These are phyloP conservation scores for Gossypium lobatum DNA, from an alignment of 441 rosid genomes.

Conservation along the genomic window DNA sequence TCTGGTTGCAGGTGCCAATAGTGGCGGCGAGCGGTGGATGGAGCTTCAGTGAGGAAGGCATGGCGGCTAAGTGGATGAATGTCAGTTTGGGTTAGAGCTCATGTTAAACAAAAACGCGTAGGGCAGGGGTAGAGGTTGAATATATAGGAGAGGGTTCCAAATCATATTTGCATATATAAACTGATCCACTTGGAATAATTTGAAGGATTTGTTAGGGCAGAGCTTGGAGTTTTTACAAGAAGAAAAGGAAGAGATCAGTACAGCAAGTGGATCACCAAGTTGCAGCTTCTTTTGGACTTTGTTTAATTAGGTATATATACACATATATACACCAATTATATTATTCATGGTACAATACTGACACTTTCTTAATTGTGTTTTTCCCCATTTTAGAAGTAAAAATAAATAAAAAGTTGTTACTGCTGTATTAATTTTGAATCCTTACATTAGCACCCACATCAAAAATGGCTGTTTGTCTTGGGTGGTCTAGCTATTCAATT, in stretches of 20 bases:
- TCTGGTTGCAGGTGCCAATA: constrained; percentile 18
- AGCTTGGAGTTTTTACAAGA: background rate
- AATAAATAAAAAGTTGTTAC: background rate
- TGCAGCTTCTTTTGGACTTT: constrained; percentile 39
- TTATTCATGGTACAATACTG: constrained; percentile 16
- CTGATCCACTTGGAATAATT: constrained; percentile 24
- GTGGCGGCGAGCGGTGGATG: constrained; percentile 11
- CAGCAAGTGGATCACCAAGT: constrained; percentile 48
- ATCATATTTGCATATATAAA: background rate
- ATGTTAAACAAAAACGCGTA: background rate
- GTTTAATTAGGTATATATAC: constrained; percentile 10
- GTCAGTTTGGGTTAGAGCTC: background rate
- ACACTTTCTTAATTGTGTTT: constrained; percentile 4
- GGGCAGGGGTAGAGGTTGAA: background rate
- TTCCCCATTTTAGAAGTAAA: background rate
- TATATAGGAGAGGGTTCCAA: background rate
- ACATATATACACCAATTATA: constrained; percentile 17
- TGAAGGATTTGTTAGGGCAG: constrained; percentile 9
- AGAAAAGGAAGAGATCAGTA: background rate
- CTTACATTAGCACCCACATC: no score
- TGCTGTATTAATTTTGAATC: background rate
- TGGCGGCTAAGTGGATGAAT: constrained; percentile 9
- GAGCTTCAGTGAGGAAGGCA: constrained; percentile 34
- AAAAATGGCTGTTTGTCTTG: no score
- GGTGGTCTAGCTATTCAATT: no score